Evolutionary conservation across 2,329 filamentous ascomycete genomes (phyloP).

Genomic region (Ophiostoma fasciatum): DNA sequence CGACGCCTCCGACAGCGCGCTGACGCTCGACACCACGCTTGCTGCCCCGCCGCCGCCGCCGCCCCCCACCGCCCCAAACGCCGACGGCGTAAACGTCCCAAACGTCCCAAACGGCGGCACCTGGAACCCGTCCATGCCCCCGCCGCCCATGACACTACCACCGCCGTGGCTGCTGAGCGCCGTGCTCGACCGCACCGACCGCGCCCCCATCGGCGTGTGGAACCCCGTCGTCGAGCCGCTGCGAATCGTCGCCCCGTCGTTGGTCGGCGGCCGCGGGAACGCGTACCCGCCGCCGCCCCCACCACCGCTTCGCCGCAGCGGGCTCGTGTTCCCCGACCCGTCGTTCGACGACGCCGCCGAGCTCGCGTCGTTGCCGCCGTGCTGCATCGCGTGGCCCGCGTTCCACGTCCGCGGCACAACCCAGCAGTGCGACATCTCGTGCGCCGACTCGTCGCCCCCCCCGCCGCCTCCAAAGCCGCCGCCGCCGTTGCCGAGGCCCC

Average conservation of each 20-base stretch:
- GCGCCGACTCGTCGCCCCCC: constrained; percentile 26
- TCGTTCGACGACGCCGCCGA: constrained; percentile 12
- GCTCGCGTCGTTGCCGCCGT: constrained; percentile 16
- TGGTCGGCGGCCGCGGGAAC: constrained; percentile 16
- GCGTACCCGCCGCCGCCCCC: constrained; percentile 7
- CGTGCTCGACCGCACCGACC: constrained; percentile 14
- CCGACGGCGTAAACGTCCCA: constrained; percentile 11
- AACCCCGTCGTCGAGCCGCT: constrained; percentile 10
- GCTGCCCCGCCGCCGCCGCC: constrained; percentile 1
- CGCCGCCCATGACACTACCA: background rate
- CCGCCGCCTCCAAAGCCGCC: constrained; percentile 13
- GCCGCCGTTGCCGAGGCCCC: constrained; percentile 14
- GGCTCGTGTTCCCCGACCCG: constrained; percentile 14
- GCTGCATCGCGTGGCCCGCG: constrained; percentile 4
- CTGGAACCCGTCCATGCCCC: too few relatives aligned
- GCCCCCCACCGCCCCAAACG: background rate
- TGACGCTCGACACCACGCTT: constrained; percentile 16
- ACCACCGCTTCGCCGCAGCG: constrained; percentile 6
- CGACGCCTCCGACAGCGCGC: constrained; percentile 18
- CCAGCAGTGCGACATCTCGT: constrained; percentile 41
- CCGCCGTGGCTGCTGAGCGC: constrained; percentile 7
- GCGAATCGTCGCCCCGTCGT: constrained; percentile 10
- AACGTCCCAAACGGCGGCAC: constrained; percentile 6
- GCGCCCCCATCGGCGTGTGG: constrained; percentile 11
- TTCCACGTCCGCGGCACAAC: constrained; percentile 26